A percentile compares a stretch with the other conserved stretches of the same genome.
Conservation (phyloP, 2,329 filamentous ascomycete genomes). For the Penicillium frequentans region DNA sequence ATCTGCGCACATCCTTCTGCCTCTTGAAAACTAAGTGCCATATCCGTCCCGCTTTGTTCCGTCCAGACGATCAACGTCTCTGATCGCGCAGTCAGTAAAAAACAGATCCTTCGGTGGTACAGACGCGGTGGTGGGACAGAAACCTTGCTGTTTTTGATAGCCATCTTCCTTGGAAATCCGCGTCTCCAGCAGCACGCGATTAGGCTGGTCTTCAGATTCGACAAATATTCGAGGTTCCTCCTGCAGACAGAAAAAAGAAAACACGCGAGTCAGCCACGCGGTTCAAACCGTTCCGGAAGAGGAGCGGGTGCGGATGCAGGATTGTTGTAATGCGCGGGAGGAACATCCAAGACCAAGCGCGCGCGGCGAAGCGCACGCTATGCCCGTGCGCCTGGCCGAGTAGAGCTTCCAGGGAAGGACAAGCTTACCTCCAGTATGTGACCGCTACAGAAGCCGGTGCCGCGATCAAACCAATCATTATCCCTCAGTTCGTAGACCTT, state of each 20-base stretch:
- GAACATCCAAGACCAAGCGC: slow-evolving; percentile 5
- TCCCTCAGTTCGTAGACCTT: slow-evolving; percentile 99
- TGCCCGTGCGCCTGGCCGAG: not conserved
- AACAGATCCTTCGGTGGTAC: slow-evolving; percentile 10
- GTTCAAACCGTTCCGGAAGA: not conserved
- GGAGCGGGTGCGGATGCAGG: slow-evolving; percentile 2
- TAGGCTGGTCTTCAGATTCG: slow-evolving; percentile 87
- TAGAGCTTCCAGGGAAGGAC: slow-evolving; percentile 1
- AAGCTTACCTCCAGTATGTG: slow-evolving; percentile 68
- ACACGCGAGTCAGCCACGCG: slow-evolving; percentile 1
- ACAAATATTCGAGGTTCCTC: slow-evolving; percentile 88
- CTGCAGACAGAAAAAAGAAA: slow-evolving; percentile 31
- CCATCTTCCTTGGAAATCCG: slow-evolving; percentile 90
- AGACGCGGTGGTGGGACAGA: slow-evolving; percentile 27
- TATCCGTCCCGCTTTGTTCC: slow-evolving; percentile 84
- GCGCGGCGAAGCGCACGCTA: slow-evolving; percentile 15
- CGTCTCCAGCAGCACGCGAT: slow-evolving; percentile 81
- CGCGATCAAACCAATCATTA: slow-evolving; percentile 98
- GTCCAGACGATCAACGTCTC: slow-evolving; percentile 99
- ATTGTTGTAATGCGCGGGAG: not conserved
- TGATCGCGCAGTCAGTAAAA: slow-evolving; percentile 42
- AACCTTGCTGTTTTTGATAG: slow-evolving; percentile 97
- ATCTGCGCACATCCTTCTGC: slow-evolving; percentile 89
- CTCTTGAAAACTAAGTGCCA: slow-evolving; percentile 98
- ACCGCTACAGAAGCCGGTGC: slow-evolving; percentile 91